These are phyloP conservation scores for Apiotrichum akiyoshidainum DNA, from an alignment of 1,284 basidiomycete species.

Conservation along the genomic window DNA sequence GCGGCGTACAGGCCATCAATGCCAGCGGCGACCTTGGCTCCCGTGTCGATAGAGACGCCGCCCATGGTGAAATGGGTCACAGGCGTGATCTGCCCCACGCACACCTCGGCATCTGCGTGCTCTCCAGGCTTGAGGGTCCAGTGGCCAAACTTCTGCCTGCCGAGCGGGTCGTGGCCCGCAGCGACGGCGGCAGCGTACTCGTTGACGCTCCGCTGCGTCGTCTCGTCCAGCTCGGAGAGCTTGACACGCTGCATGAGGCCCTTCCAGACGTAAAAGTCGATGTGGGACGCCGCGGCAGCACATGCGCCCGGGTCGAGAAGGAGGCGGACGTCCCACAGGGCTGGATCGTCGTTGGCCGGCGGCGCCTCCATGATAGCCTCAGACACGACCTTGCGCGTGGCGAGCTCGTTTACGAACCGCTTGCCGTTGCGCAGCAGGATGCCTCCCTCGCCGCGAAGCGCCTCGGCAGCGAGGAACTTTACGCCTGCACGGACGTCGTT, in stretches of 20 bases:
- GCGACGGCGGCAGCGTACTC: conserved; percentile 8
- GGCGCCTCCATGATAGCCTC: background rate
- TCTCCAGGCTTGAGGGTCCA: conserved; percentile 8
- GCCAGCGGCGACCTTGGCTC: background rate
- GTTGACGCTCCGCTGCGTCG: conserved; percentile 1
- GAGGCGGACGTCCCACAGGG: conserved; percentile 14
- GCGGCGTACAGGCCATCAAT: conserved; percentile 11
- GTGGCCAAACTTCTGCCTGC: conserved; percentile 4
- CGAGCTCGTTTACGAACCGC: conserved; percentile 11
- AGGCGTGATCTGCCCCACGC: conserved; percentile 13
- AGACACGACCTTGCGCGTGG: background rate
- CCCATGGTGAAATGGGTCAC: conserved; percentile 21
- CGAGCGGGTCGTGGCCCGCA: conserved; percentile 7
- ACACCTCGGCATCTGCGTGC: conserved; percentile 5
- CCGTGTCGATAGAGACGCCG: conserved; percentile 9
- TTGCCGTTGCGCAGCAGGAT: conserved; percentile 9
- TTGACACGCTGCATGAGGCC: conserved; percentile 11
- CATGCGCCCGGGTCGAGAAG: conserved; percentile 16
- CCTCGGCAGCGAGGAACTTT: conserved; percentile 17
- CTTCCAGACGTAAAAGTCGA: conserved; percentile 20
- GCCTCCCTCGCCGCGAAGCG: conserved; percentile 14
- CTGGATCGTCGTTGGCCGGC: background rate
- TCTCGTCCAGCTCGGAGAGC: conserved; percentile 1
- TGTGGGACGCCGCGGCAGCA: conserved; percentile 8
- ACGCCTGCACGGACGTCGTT: background rate